Base-by-base conservation (phyloP, 257 asterid genomes). In the Jacaranda copaia region DNA sequence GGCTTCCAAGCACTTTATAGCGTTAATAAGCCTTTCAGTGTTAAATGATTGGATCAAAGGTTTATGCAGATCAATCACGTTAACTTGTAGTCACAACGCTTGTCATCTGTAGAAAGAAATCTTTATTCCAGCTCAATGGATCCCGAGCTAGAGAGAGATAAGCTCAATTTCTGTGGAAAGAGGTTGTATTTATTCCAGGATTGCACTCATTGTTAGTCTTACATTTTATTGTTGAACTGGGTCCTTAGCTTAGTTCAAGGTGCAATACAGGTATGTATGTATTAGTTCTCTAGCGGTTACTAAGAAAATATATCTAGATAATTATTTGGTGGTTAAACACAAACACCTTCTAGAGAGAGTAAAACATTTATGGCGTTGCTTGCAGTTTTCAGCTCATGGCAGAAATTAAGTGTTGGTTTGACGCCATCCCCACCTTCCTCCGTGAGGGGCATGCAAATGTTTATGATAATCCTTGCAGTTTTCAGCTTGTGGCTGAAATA, bases 401-500 rank as follows among this genome's bases (percentile, higher is more conserved):
- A 11, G 19, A 45, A 20, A 46, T n/a, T 36, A 35, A 51, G 18
- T 38, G 39, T 14, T 25, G 2, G 32, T 25, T 25, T 25, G 32
- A 25, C 32, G 32, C 32, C 32, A 25, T 25, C 32, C 2, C 32
- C 32, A 25, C 32, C 32, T 25, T 25, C 32, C 32, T 25, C 2
- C 32, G 32, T 25, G 32, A 25, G 36, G 52, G 58, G 18, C 9
- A 25, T 60, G 43, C 19, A 20, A 68, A 60, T 70, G 52, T 77
- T 9, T 46, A 45, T 36, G 42, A 16, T 7, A 38, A 60, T 19
- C 19, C 57, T 77, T 64, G 12, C 38, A 53, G 20, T 40, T 35
- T 71, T 55, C 46, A 52, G 79, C 65, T 39, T 55, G 74, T 25
- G 68, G 53, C 35, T n/a, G 65, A 56, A 45, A 67, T n/a, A 58